Evolutionary conservation across 768 basidiomycete species (phyloP).

Genomic region (Mycena maculata): DNA sequence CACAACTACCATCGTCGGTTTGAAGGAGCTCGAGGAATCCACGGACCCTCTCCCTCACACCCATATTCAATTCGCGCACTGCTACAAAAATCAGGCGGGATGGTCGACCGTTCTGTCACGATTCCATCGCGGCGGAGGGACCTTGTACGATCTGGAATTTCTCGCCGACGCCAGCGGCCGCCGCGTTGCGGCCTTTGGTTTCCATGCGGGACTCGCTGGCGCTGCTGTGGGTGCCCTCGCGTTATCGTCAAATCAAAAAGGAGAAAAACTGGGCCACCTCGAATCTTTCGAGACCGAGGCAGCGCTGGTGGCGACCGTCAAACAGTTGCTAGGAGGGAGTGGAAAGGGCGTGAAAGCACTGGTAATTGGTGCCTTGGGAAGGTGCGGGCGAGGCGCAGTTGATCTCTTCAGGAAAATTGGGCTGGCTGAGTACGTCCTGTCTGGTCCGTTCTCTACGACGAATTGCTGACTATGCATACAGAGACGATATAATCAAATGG

Average conservation of each 20-base stretch:
- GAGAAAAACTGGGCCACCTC: conserved; percentile 71
- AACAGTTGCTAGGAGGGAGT: conserved; percentile 69
- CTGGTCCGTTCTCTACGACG: neutral
- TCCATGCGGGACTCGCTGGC: conserved; percentile 98
- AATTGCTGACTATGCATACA: conserved; percentile 47
- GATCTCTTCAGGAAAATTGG: conserved; percentile 95
- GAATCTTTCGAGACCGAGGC: conserved; percentile 86
- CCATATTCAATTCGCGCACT: conserved; percentile 98
- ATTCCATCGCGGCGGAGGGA: conserved; percentile 85
- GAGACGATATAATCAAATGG: conserved; percentile 96
- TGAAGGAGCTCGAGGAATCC: conserved; percentile 94
- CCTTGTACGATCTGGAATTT: conserved; percentile 96
- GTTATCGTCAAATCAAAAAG: conserved; percentile 72
- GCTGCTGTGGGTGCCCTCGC: conserved; percentile 93
- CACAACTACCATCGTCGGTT: conserved; percentile 85
- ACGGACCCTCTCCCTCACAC: conserved; percentile 88
- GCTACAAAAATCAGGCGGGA: conserved; percentile 95
- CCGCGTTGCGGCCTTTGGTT: conserved; percentile 97
- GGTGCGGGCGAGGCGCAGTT: conserved; percentile 95
- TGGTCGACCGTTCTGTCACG: conserved; percentile 90
- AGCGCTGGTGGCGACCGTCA: conserved; percentile 85
- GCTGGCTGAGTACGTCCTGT: conserved; percentile 83
- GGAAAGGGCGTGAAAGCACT: conserved; percentile 85
- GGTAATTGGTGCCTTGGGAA: conserved; percentile 95
- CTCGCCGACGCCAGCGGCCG: conserved; percentile 85